Conservation (phyloP, 345 rosid genomes). For the Salix udensis region DNA sequence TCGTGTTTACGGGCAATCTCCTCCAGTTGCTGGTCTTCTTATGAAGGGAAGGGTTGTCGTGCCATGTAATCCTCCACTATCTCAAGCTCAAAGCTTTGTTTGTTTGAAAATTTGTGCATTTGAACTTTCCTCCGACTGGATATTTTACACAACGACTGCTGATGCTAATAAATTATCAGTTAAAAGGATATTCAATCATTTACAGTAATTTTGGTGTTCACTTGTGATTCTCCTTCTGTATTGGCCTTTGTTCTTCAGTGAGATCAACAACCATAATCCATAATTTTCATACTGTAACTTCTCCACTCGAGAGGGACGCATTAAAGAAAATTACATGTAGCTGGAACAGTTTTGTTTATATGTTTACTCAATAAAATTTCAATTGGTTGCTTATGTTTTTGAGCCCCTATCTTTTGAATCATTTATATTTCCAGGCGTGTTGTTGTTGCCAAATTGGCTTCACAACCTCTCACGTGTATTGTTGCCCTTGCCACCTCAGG, state of each 20-base stretch:
- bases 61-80: conserved; percentile 7
- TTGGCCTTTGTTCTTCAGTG: not conserved
- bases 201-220: conserved; percentile 22
- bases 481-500: not conserved
- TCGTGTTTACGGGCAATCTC: conserved; percentile 1
- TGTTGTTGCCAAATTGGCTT: not conserved
- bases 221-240: not conserved
- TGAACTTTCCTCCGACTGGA: conserved; percentile 10
- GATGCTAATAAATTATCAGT: conserved; percentile 26
- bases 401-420: not conserved
- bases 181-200: conserved; percentile 17
- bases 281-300: not conserved
- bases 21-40: conserved; percentile 11
- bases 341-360: not conserved
- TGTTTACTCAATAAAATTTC: not conserved
- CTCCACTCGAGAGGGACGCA: not conserved
- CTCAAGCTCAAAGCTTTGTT: conserved; percentile 12
- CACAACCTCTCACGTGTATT: not conserved
- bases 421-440: not conserved
- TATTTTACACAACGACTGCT: conserved; percentile 8
- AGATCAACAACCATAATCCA: not conserved
- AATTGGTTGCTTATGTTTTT: not conserved
- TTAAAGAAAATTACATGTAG: not conserved
- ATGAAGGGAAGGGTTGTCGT: conserved; percentile 2
- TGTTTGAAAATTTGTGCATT: conserved; percentile 35